These are phyloP conservation scores for Fusarium coffeatum DNA, from an alignment of 2,329 filamentous ascomycete species.

Conservation along the genomic window DNA sequence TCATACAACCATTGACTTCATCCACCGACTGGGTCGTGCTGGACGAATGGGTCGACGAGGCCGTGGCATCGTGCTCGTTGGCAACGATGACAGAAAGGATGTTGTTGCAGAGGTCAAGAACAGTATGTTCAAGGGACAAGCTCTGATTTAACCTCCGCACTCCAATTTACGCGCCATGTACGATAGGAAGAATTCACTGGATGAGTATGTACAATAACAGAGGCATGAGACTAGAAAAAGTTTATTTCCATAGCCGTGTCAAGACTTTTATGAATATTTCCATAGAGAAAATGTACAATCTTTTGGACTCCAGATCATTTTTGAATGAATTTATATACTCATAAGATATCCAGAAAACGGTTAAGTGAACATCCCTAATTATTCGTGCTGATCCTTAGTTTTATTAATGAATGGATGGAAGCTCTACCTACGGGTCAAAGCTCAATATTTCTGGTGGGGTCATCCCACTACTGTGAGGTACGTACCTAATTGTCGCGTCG, in stretches of 20 bases:
- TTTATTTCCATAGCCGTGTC: slow-evolving; percentile 11
- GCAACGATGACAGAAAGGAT: slow-evolving; percentile 88
- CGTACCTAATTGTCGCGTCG: slow-evolving; percentile 48
- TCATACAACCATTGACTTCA: slow-evolving; percentile 97
- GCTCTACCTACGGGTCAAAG: slow-evolving; percentile 24
- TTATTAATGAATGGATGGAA: neutral
- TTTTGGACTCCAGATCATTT: neutral
- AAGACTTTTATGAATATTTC: slow-evolving; percentile 27
- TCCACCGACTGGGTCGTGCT: slow-evolving; percentile 91
- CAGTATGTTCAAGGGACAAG: slow-evolving; percentile 85
- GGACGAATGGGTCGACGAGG: slow-evolving; percentile 93
- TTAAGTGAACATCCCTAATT: neutral
- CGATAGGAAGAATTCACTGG: slow-evolving; percentile 32
- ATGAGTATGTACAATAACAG: slow-evolving; percentile 33
- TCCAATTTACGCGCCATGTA: slow-evolving; percentile 33
- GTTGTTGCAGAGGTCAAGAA: slow-evolving; percentile 92
- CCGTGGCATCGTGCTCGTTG: slow-evolving; percentile 88
- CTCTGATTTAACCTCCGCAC: slow-evolving; percentile 68
- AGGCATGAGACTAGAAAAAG: slow-evolving; percentile 8
- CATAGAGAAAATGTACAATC: slow-evolving; percentile 9
- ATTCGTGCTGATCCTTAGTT: slow-evolving; percentile 12
- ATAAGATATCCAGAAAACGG: neutral
- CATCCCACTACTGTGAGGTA: neutral
- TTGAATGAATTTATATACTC: neutral
- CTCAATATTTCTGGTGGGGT: slow-evolving; percentile 3